Percentiles rank a stretch among this genome's conserved stretches.
phyloP scores from a whole-genome alignment of 2,329 filamentous ascomycete species.

The Clonostachys rosea region DNA sequence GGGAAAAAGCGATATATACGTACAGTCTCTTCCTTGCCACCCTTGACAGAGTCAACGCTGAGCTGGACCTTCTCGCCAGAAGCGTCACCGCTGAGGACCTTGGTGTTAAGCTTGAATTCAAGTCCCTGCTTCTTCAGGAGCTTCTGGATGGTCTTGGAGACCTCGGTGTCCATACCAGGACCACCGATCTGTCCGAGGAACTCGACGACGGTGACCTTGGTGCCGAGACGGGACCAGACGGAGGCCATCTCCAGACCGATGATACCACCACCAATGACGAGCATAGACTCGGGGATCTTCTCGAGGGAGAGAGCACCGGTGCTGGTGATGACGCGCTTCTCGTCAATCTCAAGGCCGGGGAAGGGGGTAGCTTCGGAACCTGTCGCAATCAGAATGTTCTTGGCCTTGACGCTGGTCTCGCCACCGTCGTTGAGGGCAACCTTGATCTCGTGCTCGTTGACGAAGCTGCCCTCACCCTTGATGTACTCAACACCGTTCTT shows the following conservation, averaged over 20 bases:
- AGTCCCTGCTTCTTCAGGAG: conserved; percentile 93
- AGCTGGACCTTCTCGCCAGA: conserved; percentile 75
- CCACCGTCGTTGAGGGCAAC: conserved; percentile 88
- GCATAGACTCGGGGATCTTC: conserved; percentile 91
- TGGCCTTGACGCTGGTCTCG: conserved; percentile 79
- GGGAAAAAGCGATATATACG: conserved; percentile 23
- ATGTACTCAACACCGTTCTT: conserved; percentile 99
- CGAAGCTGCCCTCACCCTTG: conserved; percentile 86
- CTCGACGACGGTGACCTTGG: conserved; percentile 96
- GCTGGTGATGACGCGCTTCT: conserved; percentile 95
- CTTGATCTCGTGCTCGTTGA: conserved; percentile 86
- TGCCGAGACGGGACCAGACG: conserved; percentile 90
- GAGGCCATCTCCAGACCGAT: conserved; percentile 98
- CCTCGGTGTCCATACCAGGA: conserved; percentile 93
- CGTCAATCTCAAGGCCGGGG: conserved; percentile 91
- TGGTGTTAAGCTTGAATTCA: conserved; percentile 97
- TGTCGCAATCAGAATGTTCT: conserved; percentile 98
- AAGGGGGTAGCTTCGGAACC: conserved; percentile 95
- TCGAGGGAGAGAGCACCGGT: conserved; percentile 88
- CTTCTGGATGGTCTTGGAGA: conserved; percentile 89
- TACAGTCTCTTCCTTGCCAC: conserved; percentile 89
- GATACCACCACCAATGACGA: conserved; percentile 97
- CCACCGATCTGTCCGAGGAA: conserved; percentile 95
- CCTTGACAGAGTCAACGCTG: conserved; percentile 87
- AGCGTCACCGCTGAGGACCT: conserved; percentile 83